phyloP scores from a whole-genome alignment of 164 flowering plant species.

The Kingdonia uniflora region DNA sequence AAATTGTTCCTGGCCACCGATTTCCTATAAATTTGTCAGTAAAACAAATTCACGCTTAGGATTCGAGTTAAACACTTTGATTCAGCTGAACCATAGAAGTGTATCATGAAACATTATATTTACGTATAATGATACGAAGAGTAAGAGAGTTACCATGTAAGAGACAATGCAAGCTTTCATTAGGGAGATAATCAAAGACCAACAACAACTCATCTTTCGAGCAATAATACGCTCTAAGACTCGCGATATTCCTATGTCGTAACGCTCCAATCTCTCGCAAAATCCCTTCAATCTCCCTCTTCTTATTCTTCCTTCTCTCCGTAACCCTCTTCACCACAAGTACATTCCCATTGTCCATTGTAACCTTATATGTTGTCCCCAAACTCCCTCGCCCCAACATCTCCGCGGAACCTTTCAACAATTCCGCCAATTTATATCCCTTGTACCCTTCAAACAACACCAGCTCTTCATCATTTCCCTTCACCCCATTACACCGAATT shows the following conservation, averaged over 20 bases:
- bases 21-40: slow-evolving; percentile 17
- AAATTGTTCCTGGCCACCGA: slow-evolving; percentile 34
- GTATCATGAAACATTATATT: too few species aligned
- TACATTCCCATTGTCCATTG: slow-evolving; percentile 28
- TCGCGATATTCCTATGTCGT: slow-evolving; percentile 35
- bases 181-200: slow-evolving; percentile 38
- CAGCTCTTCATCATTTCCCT: slow-evolving; percentile 3
- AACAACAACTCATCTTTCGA: slow-evolving; percentile 41
- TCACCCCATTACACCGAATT: not conserved
- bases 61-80: too few species aligned
- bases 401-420: slow-evolving; percentile 46
- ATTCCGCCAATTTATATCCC: slow-evolving; percentile 27
- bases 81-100: too few species aligned
- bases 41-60: too few species aligned
- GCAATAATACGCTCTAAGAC: slow-evolving; percentile 36
- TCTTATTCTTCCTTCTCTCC: slow-evolving; percentile 22
- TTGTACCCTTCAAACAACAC: slow-evolving; percentile 30
- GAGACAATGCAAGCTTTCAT: slow-evolving; percentile 40
- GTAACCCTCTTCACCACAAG: slow-evolving; percentile 39
- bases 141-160: slow-evolving; percentile 33
- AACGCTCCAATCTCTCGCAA: slow-evolving; percentile 33
- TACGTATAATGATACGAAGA: too few species aligned
- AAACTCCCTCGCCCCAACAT: slow-evolving; percentile 48
- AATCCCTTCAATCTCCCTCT: slow-evolving; percentile 28
- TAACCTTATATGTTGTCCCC: slow-evolving; percentile 46